These are phyloP conservation scores for Lachancea fermentati DNA, from an alignment of 805 yeast genomes.

Conservation along the genomic window DNA sequence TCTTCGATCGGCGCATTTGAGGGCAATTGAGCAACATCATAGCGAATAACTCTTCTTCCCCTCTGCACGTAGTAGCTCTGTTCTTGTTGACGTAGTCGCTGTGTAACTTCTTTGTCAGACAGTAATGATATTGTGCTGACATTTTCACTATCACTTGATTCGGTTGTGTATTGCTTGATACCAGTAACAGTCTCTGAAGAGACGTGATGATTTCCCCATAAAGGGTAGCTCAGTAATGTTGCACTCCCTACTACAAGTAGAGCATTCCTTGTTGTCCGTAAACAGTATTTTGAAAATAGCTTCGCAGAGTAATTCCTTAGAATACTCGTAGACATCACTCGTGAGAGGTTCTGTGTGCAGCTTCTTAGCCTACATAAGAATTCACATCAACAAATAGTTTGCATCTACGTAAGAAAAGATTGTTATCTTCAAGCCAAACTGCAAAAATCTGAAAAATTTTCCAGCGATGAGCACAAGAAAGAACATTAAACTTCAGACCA, in stretches of 20 bases:
- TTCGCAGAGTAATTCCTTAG: no score
- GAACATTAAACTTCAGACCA: no score
- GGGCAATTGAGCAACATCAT: conserved; percentile 85
- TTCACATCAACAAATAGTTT: no score
- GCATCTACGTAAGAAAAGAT: no score
- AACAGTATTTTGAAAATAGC: not conserved
- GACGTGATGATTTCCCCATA: conserved; percentile 9
- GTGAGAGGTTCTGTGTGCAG: no score
- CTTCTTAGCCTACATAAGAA: no score
- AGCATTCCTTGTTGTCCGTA: not conserved
- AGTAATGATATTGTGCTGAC: conserved; percentile 38
- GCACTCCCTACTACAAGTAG: conserved; percentile 3
- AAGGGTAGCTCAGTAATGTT: conserved; percentile 6
- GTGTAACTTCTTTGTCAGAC: conserved; percentile 66
- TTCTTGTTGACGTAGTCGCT: conserved; percentile 62
- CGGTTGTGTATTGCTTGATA: conserved; percentile 20
- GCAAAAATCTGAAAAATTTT: no score
- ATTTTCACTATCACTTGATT: conserved; percentile 1
- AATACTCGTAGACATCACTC: no score
- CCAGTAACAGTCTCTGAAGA: conserved; percentile 26
- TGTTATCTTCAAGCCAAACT: no score
- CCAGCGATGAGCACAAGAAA: no score
- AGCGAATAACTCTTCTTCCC: conserved; percentile 81
- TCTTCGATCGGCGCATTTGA: conserved; percentile 94
- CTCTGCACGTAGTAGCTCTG: conserved; percentile 77